Percentiles rank a stretch among this genome's conserved stretches.
These are phyloP conservation scores for Barnettozyma californica DNA, from an alignment of 805 yeast species.

Conservation along the genomic window DNA sequence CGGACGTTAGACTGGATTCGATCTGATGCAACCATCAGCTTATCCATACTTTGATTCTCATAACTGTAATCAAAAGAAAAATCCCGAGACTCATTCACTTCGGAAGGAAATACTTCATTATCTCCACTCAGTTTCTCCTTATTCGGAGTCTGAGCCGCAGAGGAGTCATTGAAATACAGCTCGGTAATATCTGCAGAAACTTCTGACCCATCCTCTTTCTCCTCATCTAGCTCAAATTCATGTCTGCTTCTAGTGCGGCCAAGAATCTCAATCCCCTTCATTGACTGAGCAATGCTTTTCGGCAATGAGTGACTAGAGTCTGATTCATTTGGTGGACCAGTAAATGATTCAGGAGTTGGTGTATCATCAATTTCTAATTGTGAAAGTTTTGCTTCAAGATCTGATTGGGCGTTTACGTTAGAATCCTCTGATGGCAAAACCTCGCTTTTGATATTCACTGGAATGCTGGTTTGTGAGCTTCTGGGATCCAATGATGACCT, in stretches of 20 bases:
- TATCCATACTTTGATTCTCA: constrained; percentile 9
- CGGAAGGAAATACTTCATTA: not conserved
- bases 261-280: constrained; percentile 27
- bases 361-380: not conserved
- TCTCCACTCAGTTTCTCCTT: not conserved
- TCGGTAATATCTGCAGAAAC: constrained; percentile 24
- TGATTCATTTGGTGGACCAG: not conserved
- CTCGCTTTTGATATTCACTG: not conserved
- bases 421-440: not conserved
- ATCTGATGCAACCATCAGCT: constrained; percentile 8
- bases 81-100: constrained; percentile 11
- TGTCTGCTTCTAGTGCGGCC: constrained; percentile 26
- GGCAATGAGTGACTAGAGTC: not conserved
- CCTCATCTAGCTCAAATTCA: constrained; percentile 19
- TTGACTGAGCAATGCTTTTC: constrained; percentile 8
- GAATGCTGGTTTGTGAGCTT: not conserved
- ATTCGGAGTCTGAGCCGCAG: not conserved
- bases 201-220: constrained; percentile 20
- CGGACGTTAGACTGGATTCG: constrained; percentile 4
- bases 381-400: not conserved
- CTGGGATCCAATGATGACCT: constrained; percentile 8
- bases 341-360: not conserved
- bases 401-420: not conserved
- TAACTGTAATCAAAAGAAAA: constrained; percentile 19
- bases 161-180: constrained; percentile 15